phyloP scores from a whole-genome alignment of 345 rosid genomes.

The Nasturtium officinale region DNA sequence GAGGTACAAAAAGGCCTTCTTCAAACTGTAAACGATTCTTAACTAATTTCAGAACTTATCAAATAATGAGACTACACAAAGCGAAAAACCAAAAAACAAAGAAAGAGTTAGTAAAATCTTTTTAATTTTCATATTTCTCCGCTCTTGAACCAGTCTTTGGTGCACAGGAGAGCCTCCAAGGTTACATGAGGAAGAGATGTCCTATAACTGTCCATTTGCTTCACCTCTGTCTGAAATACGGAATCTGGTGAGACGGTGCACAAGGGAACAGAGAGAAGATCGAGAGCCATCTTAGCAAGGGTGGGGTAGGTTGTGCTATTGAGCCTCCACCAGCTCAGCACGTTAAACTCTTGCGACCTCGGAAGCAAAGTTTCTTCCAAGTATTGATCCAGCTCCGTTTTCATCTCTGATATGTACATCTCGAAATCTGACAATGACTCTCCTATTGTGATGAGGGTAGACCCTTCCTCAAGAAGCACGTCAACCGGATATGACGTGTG shows the following conservation, averaged over 20 bases:
- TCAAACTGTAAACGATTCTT: not conserved
- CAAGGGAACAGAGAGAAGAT: slow-evolving; percentile 59
- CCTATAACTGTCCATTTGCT: slow-evolving; percentile 64
- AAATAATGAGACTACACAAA: not conserved
- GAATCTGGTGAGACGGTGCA: slow-evolving; percentile 50
- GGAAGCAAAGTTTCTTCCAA: slow-evolving; percentile 60
- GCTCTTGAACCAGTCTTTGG: slow-evolving; percentile 64
- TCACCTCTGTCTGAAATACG: slow-evolving; percentile 54
- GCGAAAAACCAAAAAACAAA: not conserved
- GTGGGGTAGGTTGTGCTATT: slow-evolving; percentile 64
- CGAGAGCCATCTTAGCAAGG: slow-evolving; percentile 75
- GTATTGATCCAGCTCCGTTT: slow-evolving; percentile 75
- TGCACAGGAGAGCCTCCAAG: slow-evolving; percentile 76
- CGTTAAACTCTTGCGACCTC: slow-evolving; percentile 63
- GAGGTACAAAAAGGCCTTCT: not conserved
- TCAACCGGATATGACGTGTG: slow-evolving; percentile 10
- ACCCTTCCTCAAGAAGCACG: slow-evolving; percentile 46
- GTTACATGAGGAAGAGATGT: slow-evolving; percentile 64
- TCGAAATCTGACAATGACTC: slow-evolving; percentile 61
- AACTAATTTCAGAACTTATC: not conserved
- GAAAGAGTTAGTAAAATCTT: not conserved
- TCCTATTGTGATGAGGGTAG: slow-evolving; percentile 53
- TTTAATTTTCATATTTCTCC: slow-evolving; percentile 2
- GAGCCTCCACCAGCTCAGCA: slow-evolving; percentile 76
- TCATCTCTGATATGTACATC: slow-evolving; percentile 59